These are phyloP conservation scores for Nepenthes gracilis DNA, from an alignment of 148 eudicot genomes.

Conservation along the genomic window DNA sequence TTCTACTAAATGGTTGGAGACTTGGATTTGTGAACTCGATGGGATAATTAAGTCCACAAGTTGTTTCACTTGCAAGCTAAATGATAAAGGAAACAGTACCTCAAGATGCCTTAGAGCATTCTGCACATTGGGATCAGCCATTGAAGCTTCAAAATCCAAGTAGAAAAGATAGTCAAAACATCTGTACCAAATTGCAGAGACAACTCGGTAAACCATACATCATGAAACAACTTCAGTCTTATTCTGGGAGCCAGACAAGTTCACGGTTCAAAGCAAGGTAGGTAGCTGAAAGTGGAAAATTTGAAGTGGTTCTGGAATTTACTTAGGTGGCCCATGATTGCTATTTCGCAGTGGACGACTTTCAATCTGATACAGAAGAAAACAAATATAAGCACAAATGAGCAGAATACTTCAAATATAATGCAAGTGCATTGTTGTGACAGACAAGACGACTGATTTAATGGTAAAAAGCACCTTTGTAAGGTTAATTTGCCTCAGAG, in stretches of 20 bases:
- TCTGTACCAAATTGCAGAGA: slow-evolving; percentile 15
- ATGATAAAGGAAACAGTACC: slow-evolving; percentile 20
- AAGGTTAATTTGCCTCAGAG: slow-evolving; percentile 67
- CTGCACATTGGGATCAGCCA: slow-evolving; percentile 39
- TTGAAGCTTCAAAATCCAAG: slow-evolving; percentile 61
- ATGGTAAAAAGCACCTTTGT: slow-evolving; percentile 41
- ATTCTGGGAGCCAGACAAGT: not conserved
- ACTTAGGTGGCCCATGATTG: slow-evolving; percentile 49
- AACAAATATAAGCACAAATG: not conserved
- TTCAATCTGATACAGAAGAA: slow-evolving; percentile 41
- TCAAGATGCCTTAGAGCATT: slow-evolving; percentile 50
- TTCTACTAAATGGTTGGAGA: no score
- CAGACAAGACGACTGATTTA: not conserved
- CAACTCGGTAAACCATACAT: no score
- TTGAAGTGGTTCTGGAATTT: slow-evolving; percentile 1
- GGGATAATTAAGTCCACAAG: no score
- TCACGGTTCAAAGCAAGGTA: not conserved
- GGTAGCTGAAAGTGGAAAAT: not conserved
- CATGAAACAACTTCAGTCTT: no score
- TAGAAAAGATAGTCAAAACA: slow-evolving; percentile 50
- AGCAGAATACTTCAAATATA: not conserved
- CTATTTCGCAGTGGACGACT: slow-evolving; percentile 68
- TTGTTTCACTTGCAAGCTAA: no score
- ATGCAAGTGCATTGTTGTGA: not conserved
- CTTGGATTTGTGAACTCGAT: no score